These are phyloP conservation scores for Botrytis fabae DNA, from an alignment of 2,329 filamentous ascomycete genomes.

Conservation along the genomic window DNA sequence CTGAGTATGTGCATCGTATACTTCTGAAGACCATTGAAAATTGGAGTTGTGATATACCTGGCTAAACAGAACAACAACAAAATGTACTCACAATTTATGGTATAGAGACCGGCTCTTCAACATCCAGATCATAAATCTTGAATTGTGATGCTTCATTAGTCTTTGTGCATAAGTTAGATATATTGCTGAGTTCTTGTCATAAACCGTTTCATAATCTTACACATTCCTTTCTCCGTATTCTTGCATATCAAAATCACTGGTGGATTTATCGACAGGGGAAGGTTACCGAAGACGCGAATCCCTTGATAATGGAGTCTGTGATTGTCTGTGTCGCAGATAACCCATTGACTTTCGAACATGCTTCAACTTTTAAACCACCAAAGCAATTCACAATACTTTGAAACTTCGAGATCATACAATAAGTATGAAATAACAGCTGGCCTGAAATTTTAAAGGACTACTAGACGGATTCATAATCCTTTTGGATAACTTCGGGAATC, in stretches of 20 bases:
- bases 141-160: neutral
- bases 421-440: conserved; percentile 35
- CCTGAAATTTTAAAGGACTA: conserved; percentile 29
- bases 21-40: too few species aligned
- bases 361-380: conserved; percentile 23
- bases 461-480: neutral
- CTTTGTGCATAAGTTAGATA: neutral
- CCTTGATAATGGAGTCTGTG: conserved; percentile 17
- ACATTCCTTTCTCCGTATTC: neutral
- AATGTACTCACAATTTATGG: neutral
- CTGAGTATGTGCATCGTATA: neutral
- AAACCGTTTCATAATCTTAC: conserved; percentile 2
- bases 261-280: conserved; percentile 6
- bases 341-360: conserved; percentile 20
- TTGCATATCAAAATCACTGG: neutral
- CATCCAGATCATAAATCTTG: neutral
- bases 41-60: neutral
- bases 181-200: neutral
- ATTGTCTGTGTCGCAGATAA: conserved; percentile 24
- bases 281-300: conserved; percentile 23
- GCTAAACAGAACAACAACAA: neutral
- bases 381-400: conserved; percentile 28
- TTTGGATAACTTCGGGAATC: neutral
- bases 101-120: neutral
- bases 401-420: conserved; percentile 25